Evolutionary conservation across 1,284 basidiomycete species (phyloP).

Genomic region (Boletus semigastroideus): DNA sequence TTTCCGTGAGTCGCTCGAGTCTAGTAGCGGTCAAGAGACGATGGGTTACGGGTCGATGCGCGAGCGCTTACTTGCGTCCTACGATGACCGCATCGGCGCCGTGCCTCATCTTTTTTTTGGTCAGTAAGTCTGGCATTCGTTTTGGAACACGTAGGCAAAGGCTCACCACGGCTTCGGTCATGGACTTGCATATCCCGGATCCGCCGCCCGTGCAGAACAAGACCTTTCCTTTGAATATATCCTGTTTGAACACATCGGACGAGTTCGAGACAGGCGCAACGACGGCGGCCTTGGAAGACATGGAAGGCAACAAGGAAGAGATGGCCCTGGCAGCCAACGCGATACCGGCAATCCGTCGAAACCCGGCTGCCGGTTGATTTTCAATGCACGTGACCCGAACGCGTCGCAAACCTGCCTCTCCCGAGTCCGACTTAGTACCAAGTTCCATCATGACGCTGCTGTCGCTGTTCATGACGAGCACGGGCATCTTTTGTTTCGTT

Average conservation of each 20-base stretch:
- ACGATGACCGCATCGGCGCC: slow-evolving; percentile 83
- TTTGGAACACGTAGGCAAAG: not conserved
- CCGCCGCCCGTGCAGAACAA: slow-evolving; percentile 91
- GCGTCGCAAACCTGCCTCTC: slow-evolving; percentile 1
- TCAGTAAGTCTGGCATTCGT: not conserved
- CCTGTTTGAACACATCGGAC: slow-evolving; percentile 66
- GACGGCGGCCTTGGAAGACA: slow-evolving; percentile 13
- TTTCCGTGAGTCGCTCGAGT: slow-evolving; percentile 69
- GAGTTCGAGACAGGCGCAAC: slow-evolving; percentile 51
- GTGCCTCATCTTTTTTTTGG: slow-evolving; percentile 68
- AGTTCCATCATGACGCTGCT: slow-evolving; percentile 19
- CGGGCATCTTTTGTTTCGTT: slow-evolving; percentile 29
- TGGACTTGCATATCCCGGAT: slow-evolving; percentile 89
- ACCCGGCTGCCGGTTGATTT: slow-evolving; percentile 18
- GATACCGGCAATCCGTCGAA: not conserved
- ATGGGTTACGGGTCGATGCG: not conserved
- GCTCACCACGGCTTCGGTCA: slow-evolving; percentile 79
- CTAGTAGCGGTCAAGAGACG: slow-evolving; percentile 44
- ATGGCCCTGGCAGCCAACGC: not conserved
- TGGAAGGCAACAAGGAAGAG: no score
- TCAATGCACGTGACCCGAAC: slow-evolving; percentile 21
- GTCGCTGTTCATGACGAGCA: slow-evolving; percentile 23
- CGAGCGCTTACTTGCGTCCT: slow-evolving; percentile 73
- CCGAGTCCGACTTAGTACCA: no score
- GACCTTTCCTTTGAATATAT: slow-evolving; percentile 91